Base-by-base conservation (phyloP, 1,284 basidiomycete genomes). In the Tilletia walkeri region DNA sequence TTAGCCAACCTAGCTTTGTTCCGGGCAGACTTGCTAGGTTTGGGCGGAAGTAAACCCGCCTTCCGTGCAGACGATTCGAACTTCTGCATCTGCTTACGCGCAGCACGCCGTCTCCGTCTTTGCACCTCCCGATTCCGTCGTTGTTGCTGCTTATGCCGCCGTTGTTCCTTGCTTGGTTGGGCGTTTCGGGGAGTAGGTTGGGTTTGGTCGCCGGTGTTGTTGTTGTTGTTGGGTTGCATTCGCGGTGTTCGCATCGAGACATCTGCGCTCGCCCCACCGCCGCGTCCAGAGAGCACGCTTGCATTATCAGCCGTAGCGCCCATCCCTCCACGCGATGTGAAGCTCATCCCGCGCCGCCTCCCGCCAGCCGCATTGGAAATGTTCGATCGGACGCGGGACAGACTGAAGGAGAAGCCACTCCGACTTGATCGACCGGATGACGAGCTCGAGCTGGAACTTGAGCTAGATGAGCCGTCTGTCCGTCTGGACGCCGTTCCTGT, bases 1-100 rank as follows among this genome's bases (percentile, higher is more conserved):
- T 74, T 73, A 12, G 80, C 74, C 10, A 75, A 72, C 41, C 76
- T 71, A 14, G 82, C 82, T 68, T 82, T 82, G 12, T 75, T 72
- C 36, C 82, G 76, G 18, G 81, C 82, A 50, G 72, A 78, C 20
- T 77, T 77, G 68, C 80, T 81, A 1, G 80, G 76, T 41, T 71
- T 63, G 20, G 70, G 54, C 7, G 71, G 69, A 3, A 70, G 45
- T 18, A 53, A 53, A 24, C 56, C 38, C 20, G 66, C 54, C 30
- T 54, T 41, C 34, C 48, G 66, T 0, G 66, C 48, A 16, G 66
- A n/a, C 34, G 20, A n/a, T 34, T 41, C 41, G 34, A 54, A 67
- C 18, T 41, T 53, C 34, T 50, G 48, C 41, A 39, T 45, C 12
- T 50, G 48, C 30, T 67, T 67, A 24, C 50, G 59, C 12, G 66